Evolutionary conservation across 2,329 filamentous ascomycete genomes (phyloP).

Genomic region (Botrytis elliptica): DNA sequence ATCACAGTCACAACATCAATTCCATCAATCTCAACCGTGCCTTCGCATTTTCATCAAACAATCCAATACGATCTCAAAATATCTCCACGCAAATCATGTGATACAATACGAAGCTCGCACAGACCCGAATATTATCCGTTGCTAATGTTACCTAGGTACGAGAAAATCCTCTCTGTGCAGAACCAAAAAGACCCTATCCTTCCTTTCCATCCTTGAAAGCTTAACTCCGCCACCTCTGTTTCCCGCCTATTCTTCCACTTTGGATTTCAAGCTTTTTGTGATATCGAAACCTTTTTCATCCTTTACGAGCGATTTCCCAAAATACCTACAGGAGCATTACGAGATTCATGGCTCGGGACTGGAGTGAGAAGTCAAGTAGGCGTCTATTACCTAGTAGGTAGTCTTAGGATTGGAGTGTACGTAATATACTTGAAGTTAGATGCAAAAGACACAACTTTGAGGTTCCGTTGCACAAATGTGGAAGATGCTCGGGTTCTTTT

Average conservation of each 20-base stretch:
- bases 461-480: not conserved
- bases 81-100: not conserved
- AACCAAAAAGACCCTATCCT: not conserved
- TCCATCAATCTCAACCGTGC: not conserved
- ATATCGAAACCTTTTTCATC: not conserved
- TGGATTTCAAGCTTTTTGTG: not conserved
- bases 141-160: not conserved
- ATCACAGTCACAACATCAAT: not conserved
- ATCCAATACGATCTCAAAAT: not conserved
- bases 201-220: not conserved
- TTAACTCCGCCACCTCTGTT: not conserved
- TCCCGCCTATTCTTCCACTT: not conserved
- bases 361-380: not conserved
- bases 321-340: not conserved
- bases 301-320: not conserved
- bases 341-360: not conserved
- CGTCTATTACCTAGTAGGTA: not conserved
- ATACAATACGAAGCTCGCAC: not conserved
- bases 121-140: not conserved
- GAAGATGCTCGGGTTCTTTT: not conserved
- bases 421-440: not conserved
- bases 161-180: not conserved
- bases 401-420: not conserved
- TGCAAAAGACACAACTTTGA: not conserved
- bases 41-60: not conserved